phyloP scores from a whole-genome alignment of 768 basidiomycete genomes.

The Kondoa subrosea region DNA sequence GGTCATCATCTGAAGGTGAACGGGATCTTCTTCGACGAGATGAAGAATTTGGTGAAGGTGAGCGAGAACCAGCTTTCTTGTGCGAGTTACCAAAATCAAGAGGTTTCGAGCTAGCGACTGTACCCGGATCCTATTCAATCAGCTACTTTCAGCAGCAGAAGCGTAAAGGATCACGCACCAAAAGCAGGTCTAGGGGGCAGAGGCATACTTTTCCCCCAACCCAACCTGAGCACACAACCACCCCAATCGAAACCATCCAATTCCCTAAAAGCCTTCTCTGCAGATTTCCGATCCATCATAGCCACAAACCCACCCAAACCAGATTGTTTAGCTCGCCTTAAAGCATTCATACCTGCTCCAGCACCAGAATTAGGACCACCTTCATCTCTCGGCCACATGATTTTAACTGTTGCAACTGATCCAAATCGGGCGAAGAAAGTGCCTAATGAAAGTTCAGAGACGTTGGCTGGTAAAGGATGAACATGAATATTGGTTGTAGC shows the following conservation, averaged over 20 bases:
- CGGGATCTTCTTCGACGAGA: not conserved
- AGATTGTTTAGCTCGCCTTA: conserved; percentile 8
- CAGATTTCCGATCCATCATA: conserved; percentile 83
- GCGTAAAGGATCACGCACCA: conserved; percentile 39
- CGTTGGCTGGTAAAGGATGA: conserved; percentile 71
- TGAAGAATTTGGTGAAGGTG: conserved; percentile 1
- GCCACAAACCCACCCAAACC: conserved; percentile 88
- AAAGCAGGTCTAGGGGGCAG: conserved; percentile 54
- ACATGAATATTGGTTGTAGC: conserved; percentile 94
- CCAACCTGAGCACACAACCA: conserved; percentile 66
- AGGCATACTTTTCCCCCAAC: conserved; percentile 95
- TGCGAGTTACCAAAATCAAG: not conserved
- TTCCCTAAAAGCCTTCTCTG: conserved; percentile 71
- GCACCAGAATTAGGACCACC: conserved; percentile 4
- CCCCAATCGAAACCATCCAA: conserved; percentile 92
- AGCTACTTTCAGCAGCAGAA: too few relatives aligned
- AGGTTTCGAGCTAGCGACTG: not conserved
- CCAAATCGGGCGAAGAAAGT: conserved; percentile 79
- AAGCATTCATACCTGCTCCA: not conserved
- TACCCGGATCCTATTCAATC: too few relatives aligned
- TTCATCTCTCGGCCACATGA: conserved; percentile 21
- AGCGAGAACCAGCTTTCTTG: conserved; percentile 7
- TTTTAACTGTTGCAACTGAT: conserved; percentile 50
- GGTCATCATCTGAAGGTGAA: not conserved
- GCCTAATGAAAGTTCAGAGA: conserved; percentile 71